Evolutionary conservation across 805 yeast genomes (phyloP).

Genomic region (Schwanniomyces occidentalis): DNA sequence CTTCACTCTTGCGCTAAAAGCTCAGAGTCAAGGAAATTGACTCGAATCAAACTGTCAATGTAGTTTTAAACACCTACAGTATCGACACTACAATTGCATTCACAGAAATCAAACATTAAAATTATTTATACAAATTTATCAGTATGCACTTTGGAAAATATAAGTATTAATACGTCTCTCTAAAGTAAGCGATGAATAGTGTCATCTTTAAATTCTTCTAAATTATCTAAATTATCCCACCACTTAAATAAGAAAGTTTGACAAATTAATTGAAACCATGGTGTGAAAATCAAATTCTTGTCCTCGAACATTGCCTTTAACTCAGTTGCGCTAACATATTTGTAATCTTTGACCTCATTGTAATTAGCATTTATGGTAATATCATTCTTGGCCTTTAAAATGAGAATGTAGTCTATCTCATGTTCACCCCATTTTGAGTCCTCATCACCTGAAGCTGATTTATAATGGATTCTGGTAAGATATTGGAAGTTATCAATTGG

Average conservation of each 20-base stretch:
- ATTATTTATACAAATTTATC: too few species aligned
- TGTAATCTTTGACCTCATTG: conserved; percentile 76
- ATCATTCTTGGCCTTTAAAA: conserved; percentile 57
- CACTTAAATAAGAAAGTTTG: conserved; percentile 86
- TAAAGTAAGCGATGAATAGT: conserved; percentile 51
- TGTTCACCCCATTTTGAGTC: conserved; percentile 92
- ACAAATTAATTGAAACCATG: conserved; percentile 97
- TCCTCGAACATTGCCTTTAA: conserved; percentile 78
- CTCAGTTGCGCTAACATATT: conserved; percentile 69
- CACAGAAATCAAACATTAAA: too few species aligned
- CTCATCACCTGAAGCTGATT: conserved; percentile 73
- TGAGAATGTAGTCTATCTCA: conserved; percentile 91
- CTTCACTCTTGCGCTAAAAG: too few species aligned
- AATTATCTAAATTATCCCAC: conserved; percentile 79
- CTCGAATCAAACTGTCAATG: too few species aligned
- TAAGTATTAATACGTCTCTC: too few species aligned
- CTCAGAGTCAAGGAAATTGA: too few species aligned
- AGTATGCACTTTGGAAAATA: too few species aligned
- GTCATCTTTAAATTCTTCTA: conserved; percentile 50
- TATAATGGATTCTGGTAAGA: conserved; percentile 92
- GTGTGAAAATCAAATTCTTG: conserved; percentile 73
- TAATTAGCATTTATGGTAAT: conserved; percentile 62
- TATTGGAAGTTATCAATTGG: conserved; percentile 73
- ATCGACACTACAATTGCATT: too few species aligned
- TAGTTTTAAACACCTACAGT: too few species aligned